Evolutionary conservation across 2,329 filamentous ascomycete species (phyloP).

Genomic region (Penicillium sp.): DNA sequence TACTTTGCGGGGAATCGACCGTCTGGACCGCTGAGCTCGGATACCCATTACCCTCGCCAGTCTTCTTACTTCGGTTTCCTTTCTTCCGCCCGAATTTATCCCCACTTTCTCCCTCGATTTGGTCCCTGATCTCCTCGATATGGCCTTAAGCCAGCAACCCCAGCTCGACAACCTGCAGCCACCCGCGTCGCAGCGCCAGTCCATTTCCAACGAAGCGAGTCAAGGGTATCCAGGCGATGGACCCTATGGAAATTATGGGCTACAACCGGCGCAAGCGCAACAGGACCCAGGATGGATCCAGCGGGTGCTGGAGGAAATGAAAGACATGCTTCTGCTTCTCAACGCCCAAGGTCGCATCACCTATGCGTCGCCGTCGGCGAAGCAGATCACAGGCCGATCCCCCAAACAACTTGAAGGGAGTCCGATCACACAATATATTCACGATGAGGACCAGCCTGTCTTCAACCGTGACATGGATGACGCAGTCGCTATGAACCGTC

Average conservation of each 20-base stretch:
- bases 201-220: constrained; percentile 10
- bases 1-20: constrained; percentile 12
- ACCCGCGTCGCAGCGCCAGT: constrained; percentile 6
- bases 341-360: constrained; percentile 80
- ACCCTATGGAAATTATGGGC: constrained; percentile 12
- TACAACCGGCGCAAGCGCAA: constrained; percentile 13
- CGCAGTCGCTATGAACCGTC: constrained; percentile 76
- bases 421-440: constrained; percentile 79
- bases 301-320: constrained; percentile 83
- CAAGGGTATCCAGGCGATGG: constrained; percentile 10
- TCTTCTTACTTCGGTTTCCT: background rate
- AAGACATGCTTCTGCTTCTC: constrained; percentile 84
- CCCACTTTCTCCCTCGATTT: background rate
- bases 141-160: constrained; percentile 16
- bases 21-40: constrained; percentile 6
- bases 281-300: constrained; percentile 74
- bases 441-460: constrained; percentile 78
- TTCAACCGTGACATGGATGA: constrained; percentile 89
- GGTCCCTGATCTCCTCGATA: constrained; percentile 1
- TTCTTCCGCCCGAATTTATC: background rate
- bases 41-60: constrained; percentile 1
- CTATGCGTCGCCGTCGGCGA: constrained; percentile 80
- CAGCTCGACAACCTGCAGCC: constrained; percentile 10
- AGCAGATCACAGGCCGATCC: constrained; percentile 72
- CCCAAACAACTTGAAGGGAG: constrained; percentile 69